These are phyloP conservation scores for Aureobasidium sp. DNA, from an alignment of 2,329 filamentous ascomycete species.

Conservation along the genomic window DNA sequence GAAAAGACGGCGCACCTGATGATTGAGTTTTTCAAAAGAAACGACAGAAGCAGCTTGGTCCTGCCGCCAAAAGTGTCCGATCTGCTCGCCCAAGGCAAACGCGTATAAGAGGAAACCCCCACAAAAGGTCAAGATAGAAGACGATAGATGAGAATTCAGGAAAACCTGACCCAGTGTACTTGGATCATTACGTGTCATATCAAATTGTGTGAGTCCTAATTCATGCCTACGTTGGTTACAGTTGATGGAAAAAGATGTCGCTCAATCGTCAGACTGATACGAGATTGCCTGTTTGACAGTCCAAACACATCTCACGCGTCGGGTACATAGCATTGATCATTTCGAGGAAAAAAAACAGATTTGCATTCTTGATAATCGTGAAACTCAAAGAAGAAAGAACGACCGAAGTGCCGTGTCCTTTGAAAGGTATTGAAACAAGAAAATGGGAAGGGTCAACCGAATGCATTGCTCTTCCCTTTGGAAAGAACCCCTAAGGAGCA, in stretches of 20 bases:
- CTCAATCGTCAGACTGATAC: too few relatives aligned
- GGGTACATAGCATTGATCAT: neutral
- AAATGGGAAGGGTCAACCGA: neutral
- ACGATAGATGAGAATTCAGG: neutral
- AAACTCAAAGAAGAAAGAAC: neutral
- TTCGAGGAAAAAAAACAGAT: neutral
- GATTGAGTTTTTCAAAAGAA: conserved; percentile 85
- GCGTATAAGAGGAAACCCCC: conserved; percentile 33
- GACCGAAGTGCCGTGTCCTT: neutral
- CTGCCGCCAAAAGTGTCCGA: conserved; percentile 79
- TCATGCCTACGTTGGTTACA: too few relatives aligned
- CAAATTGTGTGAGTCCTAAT: too few relatives aligned
- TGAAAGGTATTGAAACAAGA: neutral
- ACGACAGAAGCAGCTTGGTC: conserved; percentile 77
- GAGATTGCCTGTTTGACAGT: too few relatives aligned
- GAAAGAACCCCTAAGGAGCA: neutral
- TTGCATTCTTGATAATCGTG: neutral
- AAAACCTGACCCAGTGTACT: neutral
- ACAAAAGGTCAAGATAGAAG: neutral
- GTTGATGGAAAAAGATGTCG: too few relatives aligned
- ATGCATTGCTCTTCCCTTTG: neutral
- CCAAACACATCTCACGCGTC: too few relatives aligned
- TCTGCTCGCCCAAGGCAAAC: conserved; percentile 43
- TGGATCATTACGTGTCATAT: neutral
- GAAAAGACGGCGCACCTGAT: conserved; percentile 80